These are phyloP conservation scores for Lagerstroemia speciosa DNA, from an alignment of 345 rosid species.

Conservation along the genomic window DNA sequence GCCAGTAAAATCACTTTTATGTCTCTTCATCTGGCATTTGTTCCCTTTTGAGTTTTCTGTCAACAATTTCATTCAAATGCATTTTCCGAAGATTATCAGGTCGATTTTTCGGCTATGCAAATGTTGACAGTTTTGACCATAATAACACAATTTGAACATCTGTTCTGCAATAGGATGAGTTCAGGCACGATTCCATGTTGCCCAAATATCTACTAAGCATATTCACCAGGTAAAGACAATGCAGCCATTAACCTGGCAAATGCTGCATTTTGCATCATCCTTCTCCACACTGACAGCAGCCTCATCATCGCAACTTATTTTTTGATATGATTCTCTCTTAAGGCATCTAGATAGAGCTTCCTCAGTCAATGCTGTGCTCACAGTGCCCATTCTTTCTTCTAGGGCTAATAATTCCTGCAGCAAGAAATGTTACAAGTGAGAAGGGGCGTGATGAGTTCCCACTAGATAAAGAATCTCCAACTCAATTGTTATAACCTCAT, in stretches of 20 bases:
- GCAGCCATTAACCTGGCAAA: slow-evolving; percentile 62
- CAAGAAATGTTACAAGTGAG: background rate
- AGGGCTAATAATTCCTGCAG: slow-evolving; percentile 82
- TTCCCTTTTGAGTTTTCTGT: background rate
- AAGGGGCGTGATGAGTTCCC: background rate
- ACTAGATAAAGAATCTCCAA: background rate
- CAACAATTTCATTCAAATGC: background rate
- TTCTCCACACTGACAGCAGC: slow-evolving; percentile 22
- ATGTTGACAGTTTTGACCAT: background rate
- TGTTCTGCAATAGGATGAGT: background rate
- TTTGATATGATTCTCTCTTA: slow-evolving; percentile 42
- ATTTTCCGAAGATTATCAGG: background rate
- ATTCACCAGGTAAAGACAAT: background rate
- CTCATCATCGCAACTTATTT: background rate
- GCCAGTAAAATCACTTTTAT: background rate
- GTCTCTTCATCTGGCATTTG: background rate
- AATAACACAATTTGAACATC: background rate
- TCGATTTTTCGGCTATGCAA: background rate
- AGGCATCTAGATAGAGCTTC: slow-evolving; percentile 69
- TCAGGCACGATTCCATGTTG: background rate
- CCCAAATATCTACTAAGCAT: background rate
- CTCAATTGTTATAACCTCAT: slow-evolving; percentile 50
- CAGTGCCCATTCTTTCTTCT: slow-evolving; percentile 92
- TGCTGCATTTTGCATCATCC: slow-evolving; percentile 70
- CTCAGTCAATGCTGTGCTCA: slow-evolving; percentile 89